Evolutionary conservation across 805 yeast genomes (phyloP).

Genomic region (Yarrowia osloensis): DNA sequence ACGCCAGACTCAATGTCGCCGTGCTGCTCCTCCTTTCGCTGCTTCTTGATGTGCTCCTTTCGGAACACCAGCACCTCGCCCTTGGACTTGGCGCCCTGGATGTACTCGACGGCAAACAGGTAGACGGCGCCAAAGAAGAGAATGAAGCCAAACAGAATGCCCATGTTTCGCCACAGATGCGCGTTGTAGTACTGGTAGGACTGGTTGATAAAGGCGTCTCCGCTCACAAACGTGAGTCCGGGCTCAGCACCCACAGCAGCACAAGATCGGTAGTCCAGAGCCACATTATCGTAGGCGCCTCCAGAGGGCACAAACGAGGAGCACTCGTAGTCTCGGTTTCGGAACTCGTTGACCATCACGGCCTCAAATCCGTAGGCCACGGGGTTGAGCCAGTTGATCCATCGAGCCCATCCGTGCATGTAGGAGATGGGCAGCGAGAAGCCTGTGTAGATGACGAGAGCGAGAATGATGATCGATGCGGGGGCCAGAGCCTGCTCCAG

Average conservation of each 20-base stretch:
- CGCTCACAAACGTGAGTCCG: constrained; percentile 54
- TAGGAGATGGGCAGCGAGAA: constrained; percentile 49
- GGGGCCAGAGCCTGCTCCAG: constrained; percentile 50
- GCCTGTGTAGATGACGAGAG: constrained; percentile 49
- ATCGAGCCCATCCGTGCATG: constrained; percentile 55
- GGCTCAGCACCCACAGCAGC: constrained; percentile 57
- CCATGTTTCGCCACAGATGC: constrained; percentile 66
- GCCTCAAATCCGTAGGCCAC: constrained; percentile 51
- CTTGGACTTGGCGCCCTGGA: constrained; percentile 42
- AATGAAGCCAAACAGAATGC: constrained; percentile 59
- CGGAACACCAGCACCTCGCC: constrained; percentile 68
- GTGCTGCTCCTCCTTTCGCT: background rate
- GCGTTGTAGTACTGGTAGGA: constrained; percentile 50
- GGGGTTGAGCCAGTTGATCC: constrained; percentile 53
- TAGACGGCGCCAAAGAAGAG: constrained; percentile 58
- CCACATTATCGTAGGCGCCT: constrained; percentile 42
- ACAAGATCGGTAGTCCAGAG: constrained; percentile 50
- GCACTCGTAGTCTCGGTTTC: constrained; percentile 44
- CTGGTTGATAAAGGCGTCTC: constrained; percentile 51
- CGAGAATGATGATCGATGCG: constrained; percentile 47
- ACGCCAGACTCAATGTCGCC: constrained; percentile 16
- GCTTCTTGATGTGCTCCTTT: constrained; percentile 5
- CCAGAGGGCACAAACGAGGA: constrained; percentile 51
- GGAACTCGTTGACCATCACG: constrained; percentile 51
- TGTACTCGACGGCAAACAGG: constrained; percentile 53